phyloP scores from a whole-genome alignment of 2,329 filamentous ascomycete species.

The Torrubiella hemipterigena region DNA sequence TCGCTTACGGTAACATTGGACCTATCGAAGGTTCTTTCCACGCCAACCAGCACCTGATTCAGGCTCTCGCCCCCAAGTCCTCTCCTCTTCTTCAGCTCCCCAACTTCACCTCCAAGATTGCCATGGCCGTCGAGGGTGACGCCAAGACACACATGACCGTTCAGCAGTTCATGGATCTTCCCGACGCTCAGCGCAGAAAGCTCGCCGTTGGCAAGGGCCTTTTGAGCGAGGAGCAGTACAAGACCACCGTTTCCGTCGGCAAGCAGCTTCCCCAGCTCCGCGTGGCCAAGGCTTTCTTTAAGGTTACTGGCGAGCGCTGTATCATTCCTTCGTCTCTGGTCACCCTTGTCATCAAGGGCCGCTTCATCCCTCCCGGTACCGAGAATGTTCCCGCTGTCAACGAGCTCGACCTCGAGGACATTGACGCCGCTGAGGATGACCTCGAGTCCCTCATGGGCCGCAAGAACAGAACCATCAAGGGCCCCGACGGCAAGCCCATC shows the following conservation, averaged over 20 bases:
- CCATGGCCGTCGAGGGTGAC: slow-evolving; percentile 59
- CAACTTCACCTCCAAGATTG: slow-evolving; percentile 60
- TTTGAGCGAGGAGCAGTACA: slow-evolving; percentile 65
- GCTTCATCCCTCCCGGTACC: slow-evolving; percentile 80
- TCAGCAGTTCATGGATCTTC: slow-evolving; percentile 79
- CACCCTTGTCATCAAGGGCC: slow-evolving; percentile 87
- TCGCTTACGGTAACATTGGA: slow-evolving; percentile 74
- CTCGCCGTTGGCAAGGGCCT: slow-evolving; percentile 60
- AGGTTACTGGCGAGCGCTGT: slow-evolving; percentile 87
- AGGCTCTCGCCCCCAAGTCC: slow-evolving; percentile 71
- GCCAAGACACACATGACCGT: slow-evolving; percentile 65
- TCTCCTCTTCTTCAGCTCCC: slow-evolving; percentile 90
- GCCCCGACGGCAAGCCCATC: slow-evolving; percentile 43
- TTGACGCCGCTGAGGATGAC: slow-evolving; percentile 88
- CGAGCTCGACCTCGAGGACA: slow-evolving; percentile 72
- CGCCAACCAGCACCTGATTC: slow-evolving; percentile 75
- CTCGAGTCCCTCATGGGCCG: slow-evolving; percentile 73
- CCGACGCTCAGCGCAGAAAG: slow-evolving; percentile 60
- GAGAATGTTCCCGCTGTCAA: slow-evolving; percentile 62
- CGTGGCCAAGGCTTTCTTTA: slow-evolving; percentile 93
- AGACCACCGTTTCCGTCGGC: slow-evolving; percentile 62
- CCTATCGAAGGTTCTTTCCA: slow-evolving; percentile 76
- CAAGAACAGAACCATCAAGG: slow-evolving; percentile 56
- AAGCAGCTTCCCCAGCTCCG: slow-evolving; percentile 73
- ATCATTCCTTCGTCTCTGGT: slow-evolving; percentile 89